phyloP scores from a whole-genome alignment of 768 basidiomycete species.

The Candolleomyces eurysporus region DNA sequence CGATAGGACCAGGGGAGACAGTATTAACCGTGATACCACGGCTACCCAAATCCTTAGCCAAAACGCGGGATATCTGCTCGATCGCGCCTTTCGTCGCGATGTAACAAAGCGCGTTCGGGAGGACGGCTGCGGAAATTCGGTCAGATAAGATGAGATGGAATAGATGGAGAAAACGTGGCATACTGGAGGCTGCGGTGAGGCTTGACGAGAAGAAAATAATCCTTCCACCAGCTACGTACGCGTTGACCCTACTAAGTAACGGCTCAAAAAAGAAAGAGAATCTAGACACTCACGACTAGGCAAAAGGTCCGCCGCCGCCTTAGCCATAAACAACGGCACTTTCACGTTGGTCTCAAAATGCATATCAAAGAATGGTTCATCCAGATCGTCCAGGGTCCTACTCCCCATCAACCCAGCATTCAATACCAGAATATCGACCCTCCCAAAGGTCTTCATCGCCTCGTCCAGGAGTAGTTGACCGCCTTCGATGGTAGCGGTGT shows the following conservation, averaged over 20 bases:
- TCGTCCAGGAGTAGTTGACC: constrained; percentile 46
- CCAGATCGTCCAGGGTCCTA: constrained; percentile 46
- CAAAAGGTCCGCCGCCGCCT: constrained; percentile 43
- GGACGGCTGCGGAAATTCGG: constrained; percentile 27
- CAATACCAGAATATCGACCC: constrained; percentile 56
- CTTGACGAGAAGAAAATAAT: constrained; percentile 59
- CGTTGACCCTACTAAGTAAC: not conserved
- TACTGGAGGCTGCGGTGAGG: constrained; percentile 41
- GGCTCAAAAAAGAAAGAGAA: not conserved
- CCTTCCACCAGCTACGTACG: constrained; percentile 44
- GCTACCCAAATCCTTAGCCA: constrained; percentile 57
- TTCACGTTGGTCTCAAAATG: constrained; percentile 59
- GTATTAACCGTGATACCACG: constrained; percentile 57
- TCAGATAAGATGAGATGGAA: constrained; percentile 3
- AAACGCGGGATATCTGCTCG: constrained; percentile 55
- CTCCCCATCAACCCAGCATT: constrained; percentile 59
- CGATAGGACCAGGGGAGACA: constrained; percentile 53
- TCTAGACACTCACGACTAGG: constrained; percentile 35
- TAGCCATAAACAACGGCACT: constrained; percentile 53
- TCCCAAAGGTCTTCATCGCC: constrained; percentile 47
- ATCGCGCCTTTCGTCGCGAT: constrained; percentile 57
- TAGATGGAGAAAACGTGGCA: constrained; percentile 4
- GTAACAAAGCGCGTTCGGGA: constrained; percentile 50
- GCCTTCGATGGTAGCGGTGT: constrained; percentile 48
- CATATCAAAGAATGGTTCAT: constrained; percentile 50